Conservation (phyloP, 306 rosid genomes). For the Pterocarpus santalinus region DNA sequence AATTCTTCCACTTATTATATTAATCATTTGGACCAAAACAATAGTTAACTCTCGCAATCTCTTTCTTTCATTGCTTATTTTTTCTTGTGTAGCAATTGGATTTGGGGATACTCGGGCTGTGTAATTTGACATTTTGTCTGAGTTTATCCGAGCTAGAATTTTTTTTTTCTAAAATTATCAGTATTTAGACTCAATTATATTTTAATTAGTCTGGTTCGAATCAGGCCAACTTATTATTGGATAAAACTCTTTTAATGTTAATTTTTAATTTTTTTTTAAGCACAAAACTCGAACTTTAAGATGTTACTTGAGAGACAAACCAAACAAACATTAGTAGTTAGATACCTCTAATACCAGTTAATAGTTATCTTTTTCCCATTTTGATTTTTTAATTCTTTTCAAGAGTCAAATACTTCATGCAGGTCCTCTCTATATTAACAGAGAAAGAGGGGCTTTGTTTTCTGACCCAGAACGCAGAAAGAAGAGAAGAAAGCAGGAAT, state of each 20-base stretch:
- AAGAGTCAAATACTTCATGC: slow-evolving; percentile 72
- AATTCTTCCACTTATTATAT: slow-evolving; percentile 54
- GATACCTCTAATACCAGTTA: too few relatives aligned
- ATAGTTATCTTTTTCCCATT: not conserved
- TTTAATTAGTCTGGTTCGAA: too few relatives aligned
- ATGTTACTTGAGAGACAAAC: too few relatives aligned
- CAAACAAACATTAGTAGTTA: too few relatives aligned
- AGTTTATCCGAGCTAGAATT: slow-evolving; percentile 40
- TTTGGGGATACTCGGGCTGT: slow-evolving; percentile 26
- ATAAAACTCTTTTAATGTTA: too few relatives aligned
- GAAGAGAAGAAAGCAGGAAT: not conserved
- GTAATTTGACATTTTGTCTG: slow-evolving; percentile 49
- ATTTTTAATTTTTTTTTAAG: too few relatives aligned
- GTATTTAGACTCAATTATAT: too few relatives aligned
- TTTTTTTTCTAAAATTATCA: too few relatives aligned
- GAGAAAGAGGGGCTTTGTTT: slow-evolving; percentile 15
- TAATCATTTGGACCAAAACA: not conserved
- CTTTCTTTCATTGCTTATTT: slow-evolving; percentile 5
- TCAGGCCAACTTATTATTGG: too few relatives aligned
- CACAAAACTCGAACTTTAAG: too few relatives aligned
- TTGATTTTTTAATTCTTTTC: slow-evolving; percentile 45
- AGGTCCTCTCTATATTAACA: slow-evolving; percentile 35
- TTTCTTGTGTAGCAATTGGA: slow-evolving; percentile 44
- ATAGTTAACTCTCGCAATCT: slow-evolving; percentile 22
- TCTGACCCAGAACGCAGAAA: slow-evolving; percentile 31